Conservation (phyloP, 2,329 filamentous ascomycete species). For the Arthrobotrys conoides region DNA sequence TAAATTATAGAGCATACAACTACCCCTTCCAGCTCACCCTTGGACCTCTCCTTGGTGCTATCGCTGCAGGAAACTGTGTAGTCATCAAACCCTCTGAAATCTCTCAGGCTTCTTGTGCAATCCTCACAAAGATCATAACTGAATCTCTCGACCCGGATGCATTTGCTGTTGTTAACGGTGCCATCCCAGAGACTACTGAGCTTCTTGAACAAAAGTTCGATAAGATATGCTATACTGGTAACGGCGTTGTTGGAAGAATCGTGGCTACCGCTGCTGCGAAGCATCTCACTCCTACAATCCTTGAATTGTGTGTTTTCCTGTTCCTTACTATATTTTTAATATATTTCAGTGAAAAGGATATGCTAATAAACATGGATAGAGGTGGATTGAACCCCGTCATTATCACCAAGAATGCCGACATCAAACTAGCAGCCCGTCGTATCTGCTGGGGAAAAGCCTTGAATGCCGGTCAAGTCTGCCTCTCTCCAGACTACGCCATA, state of each 20-base stretch:
- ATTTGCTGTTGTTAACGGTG: constrained; percentile 85
- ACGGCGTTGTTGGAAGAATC: constrained; percentile 82
- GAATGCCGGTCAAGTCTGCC: constrained; percentile 91
- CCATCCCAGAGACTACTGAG: constrained; percentile 82
- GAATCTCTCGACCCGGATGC: constrained; percentile 81
- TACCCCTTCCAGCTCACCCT: constrained; percentile 88
- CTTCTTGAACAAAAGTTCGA: constrained; percentile 93
- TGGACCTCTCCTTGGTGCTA: constrained; percentile 86
- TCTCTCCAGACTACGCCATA: constrained; percentile 92
- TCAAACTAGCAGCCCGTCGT: constrained; percentile 83
- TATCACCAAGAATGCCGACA: constrained; percentile 84
- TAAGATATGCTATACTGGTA: constrained; percentile 98
- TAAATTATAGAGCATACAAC: constrained; percentile 79
- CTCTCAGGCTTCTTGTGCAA: constrained; percentile 80
- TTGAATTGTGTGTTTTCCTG: constrained; percentile 75
- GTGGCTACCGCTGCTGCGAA: constrained; percentile 90
- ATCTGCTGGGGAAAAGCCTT: constrained; percentile 89
- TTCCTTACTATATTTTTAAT: neutral
- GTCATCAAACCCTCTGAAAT: constrained; percentile 92
- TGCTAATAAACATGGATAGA: constrained; percentile 33
- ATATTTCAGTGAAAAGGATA: neutral
- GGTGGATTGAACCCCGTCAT: constrained; percentile 94
- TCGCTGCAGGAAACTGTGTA: constrained; percentile 90
- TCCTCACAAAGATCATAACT: constrained; percentile 83
- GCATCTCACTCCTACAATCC: constrained; percentile 85